Evolutionary conservation across 139 green algal species (phyloP), one percentile per base, ranked within the genome.

Genomic region (Chlorella sp.): DNA sequence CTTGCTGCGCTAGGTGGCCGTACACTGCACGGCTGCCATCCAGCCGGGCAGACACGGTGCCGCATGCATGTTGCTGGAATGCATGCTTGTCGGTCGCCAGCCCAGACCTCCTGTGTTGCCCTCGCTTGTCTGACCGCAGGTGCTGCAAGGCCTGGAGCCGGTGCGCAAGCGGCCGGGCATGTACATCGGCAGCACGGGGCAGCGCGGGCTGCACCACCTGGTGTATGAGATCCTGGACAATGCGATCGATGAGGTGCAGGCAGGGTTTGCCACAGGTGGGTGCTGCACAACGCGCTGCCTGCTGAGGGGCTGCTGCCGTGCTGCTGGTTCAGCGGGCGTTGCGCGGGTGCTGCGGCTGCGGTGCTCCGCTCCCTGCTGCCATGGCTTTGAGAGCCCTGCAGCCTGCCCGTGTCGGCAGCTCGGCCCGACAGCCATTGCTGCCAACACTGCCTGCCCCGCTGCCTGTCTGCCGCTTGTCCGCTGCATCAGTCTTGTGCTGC

Each of bases 141-240:
- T 99, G 21, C 92, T 99, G 20, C 93, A 99, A 88, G 97, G 97
- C 11, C 89, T 99, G n/a, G 98, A 99, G 36, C 96, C 98, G 4
- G 98, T 99, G 38, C 91, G 97, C 36, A 98, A 98, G 88, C 94
- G 98, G 12, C 98, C 98, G 7, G 97, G 98, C 82, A 99, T 99
- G 98, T 99, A 99, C 92, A 99, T 99, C 76, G 98, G 98, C 80
- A 97, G 92, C 87, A 99, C 97, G 5, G 95, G 95, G 21, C 79
- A 93, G 60, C 86, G 93, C 0, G 98, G 98, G 0, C 87, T 99
- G 78, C 98, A 99, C 84, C 98, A 99, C 87, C 88, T 99, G 78
- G 88, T 99, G 39, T 99, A 95, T 74, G 98, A 99, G 90, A 95
- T 99, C 64, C 84, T 99, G 76, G 98, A 99, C 92, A 99, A 99